Base-by-base conservation (phyloP, 1,284 basidiomycete genomes). In the Exobasidium rhododendri region DNA sequence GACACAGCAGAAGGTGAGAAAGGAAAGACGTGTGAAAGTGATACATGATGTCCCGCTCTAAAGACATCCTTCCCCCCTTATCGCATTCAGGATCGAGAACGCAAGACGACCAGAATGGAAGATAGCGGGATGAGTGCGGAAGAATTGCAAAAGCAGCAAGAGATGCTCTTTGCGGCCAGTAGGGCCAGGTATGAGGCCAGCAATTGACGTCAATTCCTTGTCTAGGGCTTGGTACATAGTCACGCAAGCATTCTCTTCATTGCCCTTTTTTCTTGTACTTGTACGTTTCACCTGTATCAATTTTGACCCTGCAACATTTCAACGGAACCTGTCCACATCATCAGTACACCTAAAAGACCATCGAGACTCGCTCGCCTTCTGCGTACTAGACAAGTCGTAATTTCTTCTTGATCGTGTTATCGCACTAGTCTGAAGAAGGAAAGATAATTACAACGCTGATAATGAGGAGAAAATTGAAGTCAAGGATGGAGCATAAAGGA, bases 91-190 rank as follows among this genome's bases (percentile, higher is more conserved):
- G 69, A 73, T 56, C 74, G 62, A 67, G 89, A 88, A 89, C 91
- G 78, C 86, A 90, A 74, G 88, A 92, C 71, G 11, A 68, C 66
- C 0, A 58, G 72, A 40, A 74, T 92, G 73, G 91, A 93, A 75
- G 87, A 89, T 66, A 92, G 90, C 49, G 94, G 94, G 29, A 83
- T 97, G 81, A 90, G 91, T 13, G 88, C 92, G 77, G 94, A 93
- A 78, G 91, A 98, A 79, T 85, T 97, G 31, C 83, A 89, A 56
- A 87, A 86, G 62, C 86, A 89, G 75, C 94, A 98, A 82, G 91
- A 97, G 80, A 85, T 87, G 67, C 83, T 98, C 44, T 98, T 98
- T 75, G 93, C 92, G 13, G 88, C 88, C 44, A 92, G 90, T 80
- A 88, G 83, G 66, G 84, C 84, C 2, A 70, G 83, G 29, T 83